A percentile compares a stretch with the other conserved stretches of the same genome.
These are phyloP conservation scores for Drechslerella coelobrocha DNA, from an alignment of 2,329 filamentous ascomycete species.

Conservation along the genomic window DNA sequence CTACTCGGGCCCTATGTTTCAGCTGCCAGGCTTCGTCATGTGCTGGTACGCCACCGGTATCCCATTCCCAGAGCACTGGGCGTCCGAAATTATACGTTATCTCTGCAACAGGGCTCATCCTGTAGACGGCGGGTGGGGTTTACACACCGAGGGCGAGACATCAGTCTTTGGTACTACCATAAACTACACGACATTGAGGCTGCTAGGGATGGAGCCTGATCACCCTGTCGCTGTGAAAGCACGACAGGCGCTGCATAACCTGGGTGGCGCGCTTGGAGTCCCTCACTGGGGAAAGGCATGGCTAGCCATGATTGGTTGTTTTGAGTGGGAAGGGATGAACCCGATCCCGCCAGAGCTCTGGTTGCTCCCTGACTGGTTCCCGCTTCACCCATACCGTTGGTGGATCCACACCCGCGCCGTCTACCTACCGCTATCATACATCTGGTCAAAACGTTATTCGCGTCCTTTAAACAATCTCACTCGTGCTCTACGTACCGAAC, in stretches of 20 bases:
- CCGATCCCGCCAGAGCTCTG: conserved; percentile 92
- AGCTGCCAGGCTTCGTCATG: conserved; percentile 83
- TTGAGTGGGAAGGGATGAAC: conserved; percentile 90
- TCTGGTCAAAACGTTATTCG: conserved; percentile 83
- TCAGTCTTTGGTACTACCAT: conserved; percentile 87
- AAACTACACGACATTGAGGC: conserved; percentile 82
- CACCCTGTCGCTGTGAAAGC: conserved; percentile 86
- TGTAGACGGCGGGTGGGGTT: conserved; percentile 92
- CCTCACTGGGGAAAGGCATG: conserved; percentile 99
- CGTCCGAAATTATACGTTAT: conserved; percentile 90
- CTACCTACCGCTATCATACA: conserved; percentile 88
- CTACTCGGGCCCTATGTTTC: conserved; percentile 96
- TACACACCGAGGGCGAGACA: conserved; percentile 93
- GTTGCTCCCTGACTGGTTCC: conserved; percentile 86
- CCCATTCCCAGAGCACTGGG: conserved; percentile 78
- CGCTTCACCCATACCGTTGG: conserved; percentile 90
- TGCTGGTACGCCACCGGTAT: conserved; percentile 89
- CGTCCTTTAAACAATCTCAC: conserved; percentile 78
- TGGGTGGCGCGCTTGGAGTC: conserved; percentile 81
- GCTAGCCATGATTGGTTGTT: conserved; percentile 82
- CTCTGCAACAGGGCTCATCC: conserved; percentile 83
- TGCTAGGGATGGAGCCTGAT: conserved; percentile 83
- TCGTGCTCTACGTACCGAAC: conserved; percentile 75
- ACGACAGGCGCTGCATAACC: conserved; percentile 77
- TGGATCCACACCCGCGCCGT: conserved; percentile 99